Evolutionary conservation across 805 yeast genomes (phyloP).

Genomic region (Schizosaccharomyces pombe): DNA sequence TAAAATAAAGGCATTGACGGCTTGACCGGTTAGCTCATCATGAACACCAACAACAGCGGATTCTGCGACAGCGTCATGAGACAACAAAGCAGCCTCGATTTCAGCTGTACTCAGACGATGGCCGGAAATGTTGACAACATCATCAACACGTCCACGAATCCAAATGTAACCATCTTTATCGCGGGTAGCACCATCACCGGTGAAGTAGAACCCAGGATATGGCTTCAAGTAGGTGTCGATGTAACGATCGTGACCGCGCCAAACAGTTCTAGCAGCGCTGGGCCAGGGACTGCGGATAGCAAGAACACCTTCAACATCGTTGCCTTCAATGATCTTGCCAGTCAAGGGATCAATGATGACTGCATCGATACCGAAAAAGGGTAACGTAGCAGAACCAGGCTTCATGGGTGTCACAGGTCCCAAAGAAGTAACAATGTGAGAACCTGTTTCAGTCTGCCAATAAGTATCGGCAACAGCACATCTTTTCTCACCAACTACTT

Average conservation of each 20-base stretch:
- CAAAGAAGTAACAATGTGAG: constrained; percentile 79
- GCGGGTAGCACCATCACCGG: constrained; percentile 97
- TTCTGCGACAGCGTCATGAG: constrained; percentile 63
- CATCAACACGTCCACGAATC: constrained; percentile 97
- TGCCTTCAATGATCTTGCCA: constrained; percentile 63
- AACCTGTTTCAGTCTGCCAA: constrained; percentile 98
- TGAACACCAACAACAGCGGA: constrained; percentile 90
- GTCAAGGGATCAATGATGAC: constrained; percentile 79
- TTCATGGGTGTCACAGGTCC: constrained; percentile 89
- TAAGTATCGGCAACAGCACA: constrained; percentile 88
- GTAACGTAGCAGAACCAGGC: constrained; percentile 92
- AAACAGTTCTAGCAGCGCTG: constrained; percentile 92
- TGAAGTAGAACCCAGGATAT: constrained; percentile 80
- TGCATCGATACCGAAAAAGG: constrained; percentile 86
- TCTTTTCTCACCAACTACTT: constrained; percentile 67
- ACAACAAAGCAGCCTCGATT: constrained; percentile 75
- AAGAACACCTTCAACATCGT: constrained; percentile 88
- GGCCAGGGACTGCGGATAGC: constrained; percentile 90
- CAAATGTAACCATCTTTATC: constrained; percentile 91
- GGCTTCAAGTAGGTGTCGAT: constrained; percentile 83
- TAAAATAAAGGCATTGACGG: constrained; percentile 83
- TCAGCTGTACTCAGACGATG: constrained; percentile 97
- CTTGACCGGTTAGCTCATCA: constrained; percentile 94
- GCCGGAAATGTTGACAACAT: constrained; percentile 92
- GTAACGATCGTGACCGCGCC: constrained; percentile 65